A percentile compares a stretch with the other conserved stretches of the same genome.
Conservation (phyloP, 257 asterid species). For the Schizonepeta tenuifolia region DNA sequence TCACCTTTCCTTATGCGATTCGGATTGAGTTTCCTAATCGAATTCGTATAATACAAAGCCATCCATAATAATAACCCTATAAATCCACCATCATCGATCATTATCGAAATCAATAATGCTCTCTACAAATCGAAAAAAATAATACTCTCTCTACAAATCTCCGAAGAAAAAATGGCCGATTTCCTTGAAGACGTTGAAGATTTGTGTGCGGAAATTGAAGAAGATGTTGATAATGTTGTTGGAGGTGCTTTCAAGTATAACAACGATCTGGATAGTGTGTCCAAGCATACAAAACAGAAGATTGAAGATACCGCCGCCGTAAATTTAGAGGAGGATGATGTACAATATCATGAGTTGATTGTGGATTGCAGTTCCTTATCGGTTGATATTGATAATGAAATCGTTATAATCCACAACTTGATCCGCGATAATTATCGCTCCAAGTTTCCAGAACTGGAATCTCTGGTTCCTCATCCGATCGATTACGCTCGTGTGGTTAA, state of each 20-base stretch:
- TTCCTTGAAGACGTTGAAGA: not conserved
- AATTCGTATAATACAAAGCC: too few relatives aligned
- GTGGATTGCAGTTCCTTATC: not conserved
- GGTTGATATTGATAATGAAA: not conserved
- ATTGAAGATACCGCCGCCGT: not conserved
- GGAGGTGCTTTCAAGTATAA: too few relatives aligned
- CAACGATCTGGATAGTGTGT: not conserved
- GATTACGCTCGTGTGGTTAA: conserved; percentile 91
- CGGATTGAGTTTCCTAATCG: too few relatives aligned
- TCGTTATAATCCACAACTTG: conserved; percentile 59
- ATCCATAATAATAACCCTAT: too few relatives aligned
- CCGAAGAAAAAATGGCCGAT: too few relatives aligned
- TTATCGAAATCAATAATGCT: too few relatives aligned
- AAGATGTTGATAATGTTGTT: not conserved
- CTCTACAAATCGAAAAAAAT: too few relatives aligned
- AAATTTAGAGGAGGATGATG: not conserved
- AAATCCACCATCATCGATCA: too few relatives aligned
- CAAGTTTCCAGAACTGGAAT: conserved; percentile 89
- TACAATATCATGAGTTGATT: not conserved
- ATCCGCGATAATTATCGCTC: conserved; percentile 88
- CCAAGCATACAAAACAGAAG: not conserved
- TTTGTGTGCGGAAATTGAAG: not conserved
- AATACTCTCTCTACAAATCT: too few relatives aligned
- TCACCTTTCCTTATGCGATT: too few relatives aligned
- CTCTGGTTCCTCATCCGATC: conserved; percentile 87